These are phyloP conservation scores for Xerocomellus chrysenteron DNA, from an alignment of 768 basidiomycete genomes.

Conservation along the genomic window DNA sequence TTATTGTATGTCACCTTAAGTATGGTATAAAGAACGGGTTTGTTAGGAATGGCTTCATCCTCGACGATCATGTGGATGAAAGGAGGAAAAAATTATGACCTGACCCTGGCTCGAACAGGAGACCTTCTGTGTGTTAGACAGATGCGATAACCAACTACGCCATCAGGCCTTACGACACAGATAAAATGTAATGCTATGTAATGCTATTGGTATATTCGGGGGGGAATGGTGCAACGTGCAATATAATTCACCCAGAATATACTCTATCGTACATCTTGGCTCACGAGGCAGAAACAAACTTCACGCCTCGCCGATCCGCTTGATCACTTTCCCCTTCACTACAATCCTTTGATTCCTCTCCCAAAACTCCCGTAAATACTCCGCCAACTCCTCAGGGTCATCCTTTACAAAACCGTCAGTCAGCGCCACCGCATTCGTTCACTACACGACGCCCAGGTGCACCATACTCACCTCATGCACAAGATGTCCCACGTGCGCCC, in stretches of 20 bases:
- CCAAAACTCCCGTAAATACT: slow-evolving; percentile 88
- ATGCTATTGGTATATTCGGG: too few species aligned
- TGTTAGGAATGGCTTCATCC: neutral
- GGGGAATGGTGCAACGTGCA: neutral
- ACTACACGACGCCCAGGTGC: neutral
- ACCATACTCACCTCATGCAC: slow-evolving; percentile 75
- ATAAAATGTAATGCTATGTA: neutral
- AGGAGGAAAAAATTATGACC: slow-evolving; percentile 16
- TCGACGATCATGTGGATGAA: too few species aligned
- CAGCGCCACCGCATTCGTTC: neutral
- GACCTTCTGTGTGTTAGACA: slow-evolving; percentile 80
- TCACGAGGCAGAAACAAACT: neutral
- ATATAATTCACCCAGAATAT: too few species aligned
- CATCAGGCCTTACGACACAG: slow-evolving; percentile 22
- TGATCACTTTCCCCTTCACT: slow-evolving; percentile 47
- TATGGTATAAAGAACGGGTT: neutral
- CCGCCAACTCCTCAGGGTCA: slow-evolving; percentile 76
- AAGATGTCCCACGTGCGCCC: slow-evolving; percentile 76
- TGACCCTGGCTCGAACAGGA: slow-evolving; percentile 66
- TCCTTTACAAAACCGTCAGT: slow-evolving; percentile 51
- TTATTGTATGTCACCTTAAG: neutral
- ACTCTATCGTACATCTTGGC: too few species aligned
- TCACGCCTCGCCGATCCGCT: slow-evolving; percentile 54
- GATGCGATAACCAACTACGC: slow-evolving; percentile 70
- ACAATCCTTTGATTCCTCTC: slow-evolving; percentile 76